Conservation (phyloP, 495 filamentous ascomycete species). For the Aspergillus hancockii region DNA sequence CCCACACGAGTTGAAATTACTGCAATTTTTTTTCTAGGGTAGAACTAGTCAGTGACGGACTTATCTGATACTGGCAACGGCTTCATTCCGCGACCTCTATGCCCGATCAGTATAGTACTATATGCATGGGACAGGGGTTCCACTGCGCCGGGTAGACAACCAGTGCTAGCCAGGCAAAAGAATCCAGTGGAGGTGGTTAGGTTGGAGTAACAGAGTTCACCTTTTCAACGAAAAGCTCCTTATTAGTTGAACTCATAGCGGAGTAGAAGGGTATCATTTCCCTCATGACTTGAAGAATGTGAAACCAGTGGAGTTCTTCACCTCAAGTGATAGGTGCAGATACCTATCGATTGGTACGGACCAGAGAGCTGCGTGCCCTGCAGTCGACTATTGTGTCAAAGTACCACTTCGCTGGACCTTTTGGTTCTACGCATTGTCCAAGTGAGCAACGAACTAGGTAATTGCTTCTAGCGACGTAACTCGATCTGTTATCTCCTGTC, state of each 20-base stretch:
- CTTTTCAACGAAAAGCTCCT: not conserved
- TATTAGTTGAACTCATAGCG: not conserved
- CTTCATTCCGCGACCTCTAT: too few species aligned
- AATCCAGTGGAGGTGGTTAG: too few species aligned
- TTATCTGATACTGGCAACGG: too few species aligned
- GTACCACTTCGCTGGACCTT: not conserved
- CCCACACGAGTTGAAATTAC: too few species aligned
- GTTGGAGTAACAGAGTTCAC: too few species aligned
- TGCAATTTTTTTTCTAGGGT: too few species aligned
- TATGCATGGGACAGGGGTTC: not conserved
- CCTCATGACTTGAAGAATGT: not conserved
- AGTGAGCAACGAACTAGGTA: not conserved
- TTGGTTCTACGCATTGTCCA: not conserved
- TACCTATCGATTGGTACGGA: not conserved
- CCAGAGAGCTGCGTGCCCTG: not conserved
- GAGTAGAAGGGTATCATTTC: not conserved
- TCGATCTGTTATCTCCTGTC: not conserved
- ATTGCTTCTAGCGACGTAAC: not conserved
- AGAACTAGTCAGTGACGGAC: too few species aligned
- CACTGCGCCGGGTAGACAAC: too few species aligned
- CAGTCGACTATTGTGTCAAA: not conserved
- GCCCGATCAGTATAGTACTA: not conserved
- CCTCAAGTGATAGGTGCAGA: not conserved
- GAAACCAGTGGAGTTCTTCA: slow-evolving; percentile 1
- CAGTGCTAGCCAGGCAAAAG: too few species aligned